phyloP scores from a whole-genome alignment of 176 grass and related monocot genomes.

The Musa beccarii region DNA sequence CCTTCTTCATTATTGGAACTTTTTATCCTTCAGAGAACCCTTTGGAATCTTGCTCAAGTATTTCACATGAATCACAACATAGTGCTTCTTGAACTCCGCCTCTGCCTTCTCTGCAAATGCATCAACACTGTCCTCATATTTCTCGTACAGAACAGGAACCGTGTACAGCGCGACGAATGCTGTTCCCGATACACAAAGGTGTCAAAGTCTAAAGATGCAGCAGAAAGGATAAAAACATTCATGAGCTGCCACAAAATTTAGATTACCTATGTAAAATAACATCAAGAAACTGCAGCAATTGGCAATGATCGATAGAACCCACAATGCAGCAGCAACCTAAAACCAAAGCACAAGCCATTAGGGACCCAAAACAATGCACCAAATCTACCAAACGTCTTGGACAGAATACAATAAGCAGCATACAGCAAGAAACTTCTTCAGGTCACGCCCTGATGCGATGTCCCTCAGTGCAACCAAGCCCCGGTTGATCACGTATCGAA shows the following conservation, averaged over 20 bases:
- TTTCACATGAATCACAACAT: constrained; percentile 45
- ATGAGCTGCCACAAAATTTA: background rate
- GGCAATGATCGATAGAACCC: constrained; percentile 60
- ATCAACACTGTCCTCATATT: constrained; percentile 65
- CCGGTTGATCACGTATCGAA: constrained; percentile 56
- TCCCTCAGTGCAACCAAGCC: constrained; percentile 36
- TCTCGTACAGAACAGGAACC: constrained; percentile 63
- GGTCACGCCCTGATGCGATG: constrained; percentile 45
- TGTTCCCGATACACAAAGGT: background rate
- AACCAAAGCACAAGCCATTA: background rate
- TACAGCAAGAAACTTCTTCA: constrained; percentile 63
- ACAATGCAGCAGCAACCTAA: constrained; percentile 53
- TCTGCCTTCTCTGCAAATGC: constrained; percentile 46
- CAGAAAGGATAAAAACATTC: background rate
- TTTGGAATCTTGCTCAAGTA: constrained; percentile 75
- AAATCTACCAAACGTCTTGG: background rate
- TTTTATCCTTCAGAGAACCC: constrained; percentile 38
- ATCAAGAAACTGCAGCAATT: constrained; percentile 54
- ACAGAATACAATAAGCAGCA: background rate
- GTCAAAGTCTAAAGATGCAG: background rate
- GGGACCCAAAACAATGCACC: background rate
- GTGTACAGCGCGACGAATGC: constrained; percentile 48
- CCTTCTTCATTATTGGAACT: constrained; percentile 8
- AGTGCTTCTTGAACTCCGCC: constrained; percentile 39
- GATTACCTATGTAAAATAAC: constrained; percentile 57